A percentile compares a stretch with the other conserved stretches of the same genome.
These are phyloP conservation scores for Starmerella ratchasimensis DNA, from an alignment of 805 yeast genomes.

Conservation along the genomic window DNA sequence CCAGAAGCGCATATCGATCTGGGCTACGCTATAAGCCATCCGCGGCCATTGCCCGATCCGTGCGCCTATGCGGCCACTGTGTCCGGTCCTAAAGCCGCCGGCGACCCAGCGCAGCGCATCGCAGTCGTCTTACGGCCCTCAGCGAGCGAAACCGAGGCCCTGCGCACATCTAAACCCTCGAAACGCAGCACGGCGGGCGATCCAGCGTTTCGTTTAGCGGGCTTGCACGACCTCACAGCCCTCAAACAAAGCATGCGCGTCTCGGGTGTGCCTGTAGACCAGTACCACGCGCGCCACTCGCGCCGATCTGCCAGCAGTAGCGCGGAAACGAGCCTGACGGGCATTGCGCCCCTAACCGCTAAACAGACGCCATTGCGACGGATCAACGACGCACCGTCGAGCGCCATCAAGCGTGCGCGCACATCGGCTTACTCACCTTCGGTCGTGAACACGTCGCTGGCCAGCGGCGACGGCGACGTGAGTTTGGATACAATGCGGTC, in stretches of 20 bases:
- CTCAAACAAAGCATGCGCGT: conserved; percentile 4
- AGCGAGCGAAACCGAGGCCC: conserved; percentile 23
- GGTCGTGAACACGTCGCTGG: background rate
- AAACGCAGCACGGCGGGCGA: conserved; percentile 10
- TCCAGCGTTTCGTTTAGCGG: conserved; percentile 9
- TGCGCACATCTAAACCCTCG: background rate
- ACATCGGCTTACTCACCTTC: background rate
- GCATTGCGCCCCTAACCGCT: background rate
- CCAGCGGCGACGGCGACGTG: conserved; percentile 12
- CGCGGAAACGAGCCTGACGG: background rate
- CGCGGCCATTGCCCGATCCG: conserved; percentile 18
- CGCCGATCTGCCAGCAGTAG: background rate
- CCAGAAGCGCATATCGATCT: conserved; percentile 23
- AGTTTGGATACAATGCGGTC: conserved; percentile 16
- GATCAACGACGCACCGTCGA: conserved; percentile 4
- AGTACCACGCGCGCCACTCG: conserved; percentile 3
- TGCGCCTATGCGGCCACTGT: conserved; percentile 22
- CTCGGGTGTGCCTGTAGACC: conserved; percentile 6
- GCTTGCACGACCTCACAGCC: conserved; percentile 4
- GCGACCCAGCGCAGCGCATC: conserved; percentile 20
- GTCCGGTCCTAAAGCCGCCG: conserved; percentile 16
- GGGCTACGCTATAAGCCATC: conserved; percentile 19
- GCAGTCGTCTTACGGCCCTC: conserved; percentile 21
- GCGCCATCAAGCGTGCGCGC: conserved; percentile 14
- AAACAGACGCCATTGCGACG: conserved; percentile 10